Percentiles rank a stretch among this genome's conserved stretches.
Evolutionary conservation across 768 basidiomycete genomes (phyloP).

Genomic region (Pholiota conissans): DNA sequence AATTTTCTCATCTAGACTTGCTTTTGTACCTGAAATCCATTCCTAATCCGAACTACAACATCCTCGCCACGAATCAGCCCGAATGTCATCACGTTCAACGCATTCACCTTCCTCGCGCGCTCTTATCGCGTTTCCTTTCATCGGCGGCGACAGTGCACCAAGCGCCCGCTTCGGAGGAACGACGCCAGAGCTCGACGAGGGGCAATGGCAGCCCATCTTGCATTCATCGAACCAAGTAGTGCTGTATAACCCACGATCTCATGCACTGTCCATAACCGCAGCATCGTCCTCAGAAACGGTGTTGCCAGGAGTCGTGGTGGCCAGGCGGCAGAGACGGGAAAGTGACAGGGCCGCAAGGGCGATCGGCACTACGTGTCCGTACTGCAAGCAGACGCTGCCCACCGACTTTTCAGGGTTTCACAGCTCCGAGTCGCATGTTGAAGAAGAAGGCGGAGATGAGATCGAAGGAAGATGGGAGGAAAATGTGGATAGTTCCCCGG

Average conservation of each 20-base stretch:
- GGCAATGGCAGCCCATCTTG: conserved; percentile 75
- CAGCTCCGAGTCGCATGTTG: neutral
- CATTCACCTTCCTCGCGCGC: conserved; percentile 12
- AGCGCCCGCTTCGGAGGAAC: neutral
- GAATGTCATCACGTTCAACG: neutral
- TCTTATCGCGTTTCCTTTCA: conserved; percentile 10
- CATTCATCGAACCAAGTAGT: conserved; percentile 87
- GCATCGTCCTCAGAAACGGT: conserved; percentile 30
- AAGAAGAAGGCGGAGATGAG: conserved; percentile 3
- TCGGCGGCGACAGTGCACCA: neutral
- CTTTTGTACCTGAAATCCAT: too few relatives aligned
- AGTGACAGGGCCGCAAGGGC: conserved; percentile 4
- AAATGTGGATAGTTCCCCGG: conserved; percentile 2
- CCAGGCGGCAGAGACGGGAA: conserved; percentile 17
- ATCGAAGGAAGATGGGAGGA: conserved; percentile 11
- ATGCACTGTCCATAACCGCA: conserved; percentile 67
- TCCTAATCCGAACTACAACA: too few relatives aligned
- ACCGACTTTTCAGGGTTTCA: conserved; percentile 35
- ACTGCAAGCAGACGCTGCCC: conserved; percentile 67
- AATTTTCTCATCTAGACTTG: too few relatives aligned
- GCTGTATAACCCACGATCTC: conserved; percentile 82
- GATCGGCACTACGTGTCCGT: conserved; percentile 55
- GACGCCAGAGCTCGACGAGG: neutral
- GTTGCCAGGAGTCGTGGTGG: conserved; percentile 22
- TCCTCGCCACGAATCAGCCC: neutral